These are phyloP conservation scores for Xylaria sp. DNA, from an alignment of 2,329 filamentous ascomycete genomes.

Conservation along the genomic window DNA sequence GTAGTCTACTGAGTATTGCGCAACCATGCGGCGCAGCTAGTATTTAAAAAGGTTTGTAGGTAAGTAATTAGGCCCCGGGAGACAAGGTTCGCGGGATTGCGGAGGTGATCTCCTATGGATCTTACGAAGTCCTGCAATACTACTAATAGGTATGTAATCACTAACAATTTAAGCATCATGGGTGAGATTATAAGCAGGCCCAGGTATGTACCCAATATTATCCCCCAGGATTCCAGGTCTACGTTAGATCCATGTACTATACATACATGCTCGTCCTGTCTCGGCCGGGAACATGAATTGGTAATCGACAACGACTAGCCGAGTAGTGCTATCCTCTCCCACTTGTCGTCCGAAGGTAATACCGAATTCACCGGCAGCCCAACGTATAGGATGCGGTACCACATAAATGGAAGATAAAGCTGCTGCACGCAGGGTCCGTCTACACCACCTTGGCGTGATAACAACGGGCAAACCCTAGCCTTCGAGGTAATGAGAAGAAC, in stretches of 20 bases:
- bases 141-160: background rate
- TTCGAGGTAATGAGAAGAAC: constrained; percentile 2
- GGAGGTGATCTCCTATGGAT: constrained; percentile 24
- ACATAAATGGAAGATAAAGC: constrained; percentile 34
- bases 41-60: constrained; percentile 1
- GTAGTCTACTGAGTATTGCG: too few relatives aligned
- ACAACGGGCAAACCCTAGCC: constrained; percentile 17
- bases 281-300: background rate
- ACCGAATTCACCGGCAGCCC: constrained; percentile 3
- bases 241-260: background rate
- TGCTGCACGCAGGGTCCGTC: constrained; percentile 28
- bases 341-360: constrained; percentile 16
- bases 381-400: constrained; percentile 28
- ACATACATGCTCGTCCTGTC: background rate
- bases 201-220: constrained; percentile 2
- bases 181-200: constrained; percentile 5
- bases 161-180: constrained; percentile 1
- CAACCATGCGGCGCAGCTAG: constrained; percentile 26
- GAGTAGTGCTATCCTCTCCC: constrained; percentile 9
- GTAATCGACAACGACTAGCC: background rate
- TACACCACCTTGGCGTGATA: constrained; percentile 26
- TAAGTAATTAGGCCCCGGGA: constrained; percentile 1
- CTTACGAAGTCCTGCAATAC: constrained; percentile 11
- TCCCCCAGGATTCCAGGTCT: constrained; percentile 4
- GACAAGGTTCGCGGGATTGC: constrained; percentile 23